Evolutionary conservation across 202 grass and related monocot species (phyloP).

Genomic region (Setaria italica): DNA sequence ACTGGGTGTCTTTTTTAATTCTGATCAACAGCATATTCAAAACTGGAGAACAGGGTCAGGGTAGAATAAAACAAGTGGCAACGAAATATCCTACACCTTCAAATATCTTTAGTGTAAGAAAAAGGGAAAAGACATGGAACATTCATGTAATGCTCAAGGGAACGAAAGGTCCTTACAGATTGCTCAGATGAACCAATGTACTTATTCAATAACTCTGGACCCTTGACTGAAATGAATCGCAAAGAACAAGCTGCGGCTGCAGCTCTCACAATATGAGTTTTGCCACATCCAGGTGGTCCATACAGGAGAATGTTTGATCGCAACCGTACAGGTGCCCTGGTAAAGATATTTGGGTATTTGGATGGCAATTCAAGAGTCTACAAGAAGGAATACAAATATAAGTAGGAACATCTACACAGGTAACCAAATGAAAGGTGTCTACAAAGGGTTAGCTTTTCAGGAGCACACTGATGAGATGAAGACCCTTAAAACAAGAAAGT

Average conservation of each 20-base stretch:
- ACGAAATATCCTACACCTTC: slow-evolving; percentile 39
- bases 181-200: slow-evolving; percentile 98
- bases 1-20: slow-evolving; percentile 25
- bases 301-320: slow-evolving; percentile 97
- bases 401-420: slow-evolving; percentile 31
- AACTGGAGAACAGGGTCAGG: slow-evolving; percentile 33
- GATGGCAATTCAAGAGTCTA: slow-evolving; percentile 92
- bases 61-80: slow-evolving; percentile 20
- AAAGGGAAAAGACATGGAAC: slow-evolving; percentile 31
- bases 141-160: not conserved
- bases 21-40: slow-evolving; percentile 21
- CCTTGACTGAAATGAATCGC: slow-evolving; percentile 91
- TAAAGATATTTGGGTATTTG: slow-evolving; percentile 88
- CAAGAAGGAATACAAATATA: slow-evolving; percentile 47
- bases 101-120: slow-evolving; percentile 36
- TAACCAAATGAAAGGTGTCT: slow-evolving; percentile 27
- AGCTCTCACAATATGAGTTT: slow-evolving; percentile 93
- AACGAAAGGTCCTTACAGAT: slow-evolving; percentile 65
- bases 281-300: slow-evolving; percentile 94
- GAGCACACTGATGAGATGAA: slow-evolving; percentile 32
- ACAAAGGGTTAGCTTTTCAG: slow-evolving; percentile 34
- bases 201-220: slow-evolving; percentile 94
- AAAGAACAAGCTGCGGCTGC: slow-evolving; percentile 91
- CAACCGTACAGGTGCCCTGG: slow-evolving; percentile 77
- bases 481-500: slow-evolving; percentile 11